Conservation (phyloP, 352 stramenopile species). For the Blastocystis sp. region DNA sequence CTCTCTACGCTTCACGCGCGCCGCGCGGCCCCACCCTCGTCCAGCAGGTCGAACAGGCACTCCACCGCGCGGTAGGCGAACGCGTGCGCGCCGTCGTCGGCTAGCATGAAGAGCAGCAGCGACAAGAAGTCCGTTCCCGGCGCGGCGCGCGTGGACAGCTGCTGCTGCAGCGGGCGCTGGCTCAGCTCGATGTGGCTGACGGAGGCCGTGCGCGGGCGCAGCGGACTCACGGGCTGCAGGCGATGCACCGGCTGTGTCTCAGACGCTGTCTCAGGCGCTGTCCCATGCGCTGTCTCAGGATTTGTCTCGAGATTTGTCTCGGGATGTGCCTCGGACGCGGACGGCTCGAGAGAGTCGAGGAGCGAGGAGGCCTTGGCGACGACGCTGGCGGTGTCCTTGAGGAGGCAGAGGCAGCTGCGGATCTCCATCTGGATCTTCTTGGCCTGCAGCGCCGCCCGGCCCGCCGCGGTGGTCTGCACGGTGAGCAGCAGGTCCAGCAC, state of each 20-base stretch:
- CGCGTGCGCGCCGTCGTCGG: not conserved
- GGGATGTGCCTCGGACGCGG: no score
- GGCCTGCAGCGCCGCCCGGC: not conserved
- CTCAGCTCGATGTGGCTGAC: not conserved
- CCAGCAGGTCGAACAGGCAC: constrained; percentile 2
- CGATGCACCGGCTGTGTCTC: not conserved
- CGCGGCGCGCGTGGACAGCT: not conserved
- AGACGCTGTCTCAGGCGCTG: no score
- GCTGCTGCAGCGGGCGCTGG: not conserved
- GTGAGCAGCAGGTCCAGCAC: constrained; percentile 21
- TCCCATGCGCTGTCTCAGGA: no score
- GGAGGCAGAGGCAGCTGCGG: not conserved
- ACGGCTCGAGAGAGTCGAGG: not conserved
- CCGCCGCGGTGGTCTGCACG: not conserved
- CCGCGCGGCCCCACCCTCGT: not conserved
- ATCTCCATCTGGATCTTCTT: not conserved
- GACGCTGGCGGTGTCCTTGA: not conserved
- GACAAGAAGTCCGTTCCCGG: constrained; percentile 10
- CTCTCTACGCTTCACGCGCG: not conserved
- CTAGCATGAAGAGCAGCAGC: not conserved
- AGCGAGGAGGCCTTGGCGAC: not conserved
- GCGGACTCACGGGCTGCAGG: not conserved
- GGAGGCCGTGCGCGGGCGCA: not conserved
- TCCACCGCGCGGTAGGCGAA: not conserved
- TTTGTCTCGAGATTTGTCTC: no score